A percentile compares a stretch with the other conserved stretches of the same genome.
These are phyloP conservation scores for Piper betle DNA, from an alignment of 164 flowering plant genomes.

Conservation along the genomic window DNA sequence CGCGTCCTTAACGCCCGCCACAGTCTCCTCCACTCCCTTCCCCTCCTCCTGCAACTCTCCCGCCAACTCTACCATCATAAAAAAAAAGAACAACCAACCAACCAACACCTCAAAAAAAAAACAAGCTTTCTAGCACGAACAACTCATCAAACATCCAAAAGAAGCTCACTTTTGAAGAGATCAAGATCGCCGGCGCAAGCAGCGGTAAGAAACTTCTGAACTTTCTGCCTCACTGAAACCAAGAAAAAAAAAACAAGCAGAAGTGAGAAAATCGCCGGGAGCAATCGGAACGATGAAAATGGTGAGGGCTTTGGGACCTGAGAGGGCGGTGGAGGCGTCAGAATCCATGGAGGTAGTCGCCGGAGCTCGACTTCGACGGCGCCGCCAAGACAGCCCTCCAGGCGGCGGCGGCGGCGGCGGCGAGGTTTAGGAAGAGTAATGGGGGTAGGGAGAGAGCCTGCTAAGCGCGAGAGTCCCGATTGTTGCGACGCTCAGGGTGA, in stretches of 20 bases:
- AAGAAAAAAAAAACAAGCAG: background rate
- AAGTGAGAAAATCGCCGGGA: background rate
- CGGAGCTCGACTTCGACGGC: too few species aligned
- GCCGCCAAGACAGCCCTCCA: too few species aligned
- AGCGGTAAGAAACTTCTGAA: constrained; percentile 71
- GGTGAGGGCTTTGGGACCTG: constrained; percentile 10
- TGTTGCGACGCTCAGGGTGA: too few species aligned
- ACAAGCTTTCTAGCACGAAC: background rate
- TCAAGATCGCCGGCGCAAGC: constrained; percentile 71
- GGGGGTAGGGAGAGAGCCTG: too few species aligned
- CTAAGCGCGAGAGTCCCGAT: too few species aligned
- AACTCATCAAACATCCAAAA: background rate
- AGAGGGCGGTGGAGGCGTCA: constrained; percentile 23
- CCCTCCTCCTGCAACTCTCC: constrained; percentile 55
- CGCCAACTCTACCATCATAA: constrained; percentile 32
- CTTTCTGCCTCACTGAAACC: constrained; percentile 59
- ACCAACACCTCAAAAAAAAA: background rate
- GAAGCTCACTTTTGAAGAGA: constrained; percentile 59
- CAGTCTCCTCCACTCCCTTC: constrained; percentile 50
- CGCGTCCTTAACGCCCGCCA: constrained; percentile 76
- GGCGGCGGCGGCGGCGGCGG: too few species aligned
- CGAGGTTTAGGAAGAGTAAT: too few species aligned
- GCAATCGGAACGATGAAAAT: background rate
- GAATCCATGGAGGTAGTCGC: constrained; percentile 8
- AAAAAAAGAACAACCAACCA: background rate